Percentiles rank a stretch among this genome's conserved stretches.
Evolutionary conservation across 2,329 filamentous ascomycete species (phyloP).

Genomic region (Allantophomopsis lycopodina): DNA sequence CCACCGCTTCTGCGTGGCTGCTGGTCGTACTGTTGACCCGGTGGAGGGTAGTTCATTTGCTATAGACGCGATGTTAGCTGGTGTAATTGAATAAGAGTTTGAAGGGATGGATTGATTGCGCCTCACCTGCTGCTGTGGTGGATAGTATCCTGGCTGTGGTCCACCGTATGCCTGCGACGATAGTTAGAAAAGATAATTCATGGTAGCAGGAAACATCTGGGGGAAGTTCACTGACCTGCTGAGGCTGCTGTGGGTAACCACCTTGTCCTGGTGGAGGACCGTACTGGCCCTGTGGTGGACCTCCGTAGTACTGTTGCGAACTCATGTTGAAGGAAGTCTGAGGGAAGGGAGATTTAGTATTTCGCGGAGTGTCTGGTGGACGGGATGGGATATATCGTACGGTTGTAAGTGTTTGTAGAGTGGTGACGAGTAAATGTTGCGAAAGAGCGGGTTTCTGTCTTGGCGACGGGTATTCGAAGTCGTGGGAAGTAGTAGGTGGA

Average conservation of each 20-base stretch:
- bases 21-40: constrained; percentile 29
- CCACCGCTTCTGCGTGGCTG: constrained; percentile 22
- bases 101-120: not conserved
- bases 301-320: no score
- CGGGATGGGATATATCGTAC: no score
- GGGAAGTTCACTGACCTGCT: constrained; percentile 21
- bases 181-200: not conserved
- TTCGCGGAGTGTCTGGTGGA: no score
- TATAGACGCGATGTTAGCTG: constrained; percentile 10
- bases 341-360: no score
- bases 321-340: no score
- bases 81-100: not conserved
- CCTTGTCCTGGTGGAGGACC: constrained; percentile 14
- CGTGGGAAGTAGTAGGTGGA: not conserved
- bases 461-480: not conserved
- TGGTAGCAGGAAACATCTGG: constrained; percentile 2
- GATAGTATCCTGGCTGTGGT: constrained; percentile 6
- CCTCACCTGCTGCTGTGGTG: constrained; percentile 6
- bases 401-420: no score
- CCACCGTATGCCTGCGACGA: constrained; percentile 4
- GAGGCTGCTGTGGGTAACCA: constrained; percentile 25
- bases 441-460: not conserved
- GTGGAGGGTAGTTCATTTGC: constrained; percentile 27
- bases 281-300: constrained; percentile 5
- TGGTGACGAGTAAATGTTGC: no score